A percentile compares a stretch with the other conserved stretches of the same genome.
These are phyloP conservation scores for Rubia peregrina DNA, from an alignment of 305 asterid genomes.

Conservation along the genomic window DNA sequence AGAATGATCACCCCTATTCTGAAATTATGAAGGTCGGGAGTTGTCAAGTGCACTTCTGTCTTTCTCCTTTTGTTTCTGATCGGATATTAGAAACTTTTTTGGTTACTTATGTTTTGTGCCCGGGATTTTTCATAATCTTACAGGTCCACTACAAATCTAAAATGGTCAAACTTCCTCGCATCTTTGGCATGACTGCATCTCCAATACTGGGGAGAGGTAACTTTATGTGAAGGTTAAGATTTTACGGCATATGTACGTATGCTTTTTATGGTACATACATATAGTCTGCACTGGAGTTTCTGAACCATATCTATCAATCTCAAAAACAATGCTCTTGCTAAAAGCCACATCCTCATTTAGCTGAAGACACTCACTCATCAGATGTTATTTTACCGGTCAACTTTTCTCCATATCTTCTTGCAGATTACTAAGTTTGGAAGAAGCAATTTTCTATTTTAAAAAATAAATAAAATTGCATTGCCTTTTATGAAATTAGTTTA, in stretches of 20 bases:
- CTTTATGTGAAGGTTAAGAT: not conserved
- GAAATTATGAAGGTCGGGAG: conserved; percentile 88
- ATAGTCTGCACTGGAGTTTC: not conserved
- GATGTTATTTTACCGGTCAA: not conserved
- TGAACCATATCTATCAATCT: not conserved
- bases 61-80: not conserved
- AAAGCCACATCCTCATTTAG: not conserved
- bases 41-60: not conserved
- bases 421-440: not conserved
- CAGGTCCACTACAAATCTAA: conserved; percentile 72
- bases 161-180: conserved; percentile 61
- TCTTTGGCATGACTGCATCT: conserved; percentile 99
- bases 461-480: not conserved
- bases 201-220: conserved; percentile 95
- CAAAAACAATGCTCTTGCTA: not conserved
- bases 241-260: not conserved
- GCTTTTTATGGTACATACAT: not conserved
- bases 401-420: not conserved
- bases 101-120: conserved; percentile 5
- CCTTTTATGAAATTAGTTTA: not conserved
- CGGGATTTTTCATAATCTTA: conserved; percentile 21
- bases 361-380: not conserved
- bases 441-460: not conserved
- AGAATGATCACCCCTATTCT: conserved; percentile 89
- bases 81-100: not conserved